A percentile compares a stretch with the other conserved stretches of the same genome.
Evolutionary conservation across 1,284 basidiomycete species (phyloP).

Genomic region (Marasmius fiardii): DNA sequence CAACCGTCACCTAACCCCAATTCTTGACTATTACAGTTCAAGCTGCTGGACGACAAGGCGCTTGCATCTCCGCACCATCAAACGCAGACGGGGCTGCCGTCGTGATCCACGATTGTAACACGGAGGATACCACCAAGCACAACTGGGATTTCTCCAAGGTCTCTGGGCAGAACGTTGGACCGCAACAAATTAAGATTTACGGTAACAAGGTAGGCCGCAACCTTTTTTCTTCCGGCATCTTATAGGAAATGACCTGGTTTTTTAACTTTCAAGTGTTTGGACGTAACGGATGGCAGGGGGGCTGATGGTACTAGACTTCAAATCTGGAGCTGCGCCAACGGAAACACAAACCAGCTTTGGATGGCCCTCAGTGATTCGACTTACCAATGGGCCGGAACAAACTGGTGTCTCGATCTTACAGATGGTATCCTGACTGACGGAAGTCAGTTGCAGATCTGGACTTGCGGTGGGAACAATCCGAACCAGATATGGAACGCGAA

Average conservation of each 20-base stretch:
- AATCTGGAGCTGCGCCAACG: background rate
- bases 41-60: background rate
- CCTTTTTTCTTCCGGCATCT: too few relatives aligned
- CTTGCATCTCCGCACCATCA: background rate
- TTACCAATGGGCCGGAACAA: background rate
- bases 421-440: background rate
- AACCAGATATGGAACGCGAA: background rate
- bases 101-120: background rate
- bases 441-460: background rate
- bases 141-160: background rate
- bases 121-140: background rate
- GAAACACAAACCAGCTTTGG: background rate
- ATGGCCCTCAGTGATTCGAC: background rate
- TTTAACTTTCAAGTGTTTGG: background rate
- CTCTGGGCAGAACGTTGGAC: background rate
- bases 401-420: background rate
- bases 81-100: background rate
- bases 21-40: background rate
- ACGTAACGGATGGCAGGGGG: background rate
- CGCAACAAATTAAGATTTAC: background rate
- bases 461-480: background rate
- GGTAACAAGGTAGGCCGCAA: background rate
- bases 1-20: too few relatives aligned
- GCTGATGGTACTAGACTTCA: background rate
- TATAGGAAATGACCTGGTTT: too few relatives aligned